Evolutionary conservation across 257 asterid genomes (phyloP).

Genomic region (Marsdenia floribunda): DNA sequence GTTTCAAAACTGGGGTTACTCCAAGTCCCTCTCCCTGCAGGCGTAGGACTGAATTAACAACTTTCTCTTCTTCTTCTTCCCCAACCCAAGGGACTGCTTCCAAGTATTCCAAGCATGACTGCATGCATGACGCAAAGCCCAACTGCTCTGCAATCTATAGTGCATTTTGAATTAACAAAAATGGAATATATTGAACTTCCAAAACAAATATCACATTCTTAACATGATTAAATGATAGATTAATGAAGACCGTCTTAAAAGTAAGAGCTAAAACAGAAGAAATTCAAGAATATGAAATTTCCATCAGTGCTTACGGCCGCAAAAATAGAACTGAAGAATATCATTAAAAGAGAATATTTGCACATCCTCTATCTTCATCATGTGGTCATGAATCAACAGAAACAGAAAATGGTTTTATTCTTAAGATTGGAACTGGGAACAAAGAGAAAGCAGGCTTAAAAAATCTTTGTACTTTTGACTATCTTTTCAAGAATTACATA

Average conservation of each 20-base stretch:
- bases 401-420: background rate
- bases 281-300: background rate
- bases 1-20: conserved; percentile 69
- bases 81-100: conserved; percentile 99
- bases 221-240: background rate
- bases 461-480: background rate
- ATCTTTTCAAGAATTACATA: background rate
- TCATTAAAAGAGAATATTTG: background rate
- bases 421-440: background rate
- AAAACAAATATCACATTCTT: background rate
- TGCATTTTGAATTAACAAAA: conserved; percentile 10
- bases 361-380: no score
- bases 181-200: background rate
- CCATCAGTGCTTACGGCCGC: background rate
- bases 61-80: conserved; percentile 90
- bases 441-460: background rate
- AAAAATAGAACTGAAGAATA: background rate
- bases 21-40: conserved; percentile 65
- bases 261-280: background rate
- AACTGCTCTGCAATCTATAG: conserved; percentile 70
- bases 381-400: background rate
- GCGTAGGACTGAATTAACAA: conserved; percentile 54
- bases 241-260: background rate
- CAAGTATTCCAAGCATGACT: conserved; percentile 77
- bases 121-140: conserved; percentile 61